Percentiles rank a stretch among this genome's conserved stretches.
phyloP scores from a whole-genome alignment of 164 flowering plant genomes.

The Dillenia suffruticosa region DNA sequence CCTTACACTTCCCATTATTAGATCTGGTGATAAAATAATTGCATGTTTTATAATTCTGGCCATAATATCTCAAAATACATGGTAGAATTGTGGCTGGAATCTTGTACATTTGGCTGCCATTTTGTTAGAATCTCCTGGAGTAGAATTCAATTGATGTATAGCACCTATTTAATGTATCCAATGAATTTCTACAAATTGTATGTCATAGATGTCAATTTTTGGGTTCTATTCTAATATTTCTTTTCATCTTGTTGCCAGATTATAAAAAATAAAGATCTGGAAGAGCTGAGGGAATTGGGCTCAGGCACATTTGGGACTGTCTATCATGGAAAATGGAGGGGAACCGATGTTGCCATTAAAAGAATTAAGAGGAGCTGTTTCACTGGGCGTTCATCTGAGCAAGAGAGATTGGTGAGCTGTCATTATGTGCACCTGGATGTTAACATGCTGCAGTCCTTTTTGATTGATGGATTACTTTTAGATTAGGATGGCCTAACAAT shows the following conservation, averaged over 20 bases:
- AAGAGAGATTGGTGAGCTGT: conserved; percentile 76
- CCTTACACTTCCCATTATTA: too few species aligned
- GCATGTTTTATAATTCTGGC: too few species aligned
- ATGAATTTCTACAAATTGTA: too few species aligned
- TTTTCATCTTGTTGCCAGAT: conserved; percentile 27
- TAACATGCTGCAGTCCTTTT: too few species aligned
- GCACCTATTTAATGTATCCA: not conserved
- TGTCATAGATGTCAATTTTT: not conserved
- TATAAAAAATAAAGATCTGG: conserved; percentile 87
- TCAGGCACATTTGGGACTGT: conserved; percentile 98
- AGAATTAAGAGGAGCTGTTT: conserved; percentile 90
- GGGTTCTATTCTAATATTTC: not conserved
- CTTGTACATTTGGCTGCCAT: too few species aligned
- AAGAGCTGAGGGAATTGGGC: conserved; percentile 85
- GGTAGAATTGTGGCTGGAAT: too few species aligned
- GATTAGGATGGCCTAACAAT: too few species aligned
- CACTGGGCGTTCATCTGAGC: conserved; percentile 92
- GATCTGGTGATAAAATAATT: too few species aligned
- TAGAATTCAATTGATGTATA: too few species aligned
- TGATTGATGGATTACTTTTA: too few species aligned
- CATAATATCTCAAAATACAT: too few species aligned
- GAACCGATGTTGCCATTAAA: conserved; percentile 93
- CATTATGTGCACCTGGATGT: not conserved
- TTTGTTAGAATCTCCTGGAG: too few species aligned
- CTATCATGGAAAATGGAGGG: conserved; percentile 97